Percentiles rank a stretch among this genome's conserved stretches.
These are phyloP conservation scores for Kurtzmaniella quercitrusa DNA, from an alignment of 1,139 yeast genomes.

Conservation along the genomic window DNA sequence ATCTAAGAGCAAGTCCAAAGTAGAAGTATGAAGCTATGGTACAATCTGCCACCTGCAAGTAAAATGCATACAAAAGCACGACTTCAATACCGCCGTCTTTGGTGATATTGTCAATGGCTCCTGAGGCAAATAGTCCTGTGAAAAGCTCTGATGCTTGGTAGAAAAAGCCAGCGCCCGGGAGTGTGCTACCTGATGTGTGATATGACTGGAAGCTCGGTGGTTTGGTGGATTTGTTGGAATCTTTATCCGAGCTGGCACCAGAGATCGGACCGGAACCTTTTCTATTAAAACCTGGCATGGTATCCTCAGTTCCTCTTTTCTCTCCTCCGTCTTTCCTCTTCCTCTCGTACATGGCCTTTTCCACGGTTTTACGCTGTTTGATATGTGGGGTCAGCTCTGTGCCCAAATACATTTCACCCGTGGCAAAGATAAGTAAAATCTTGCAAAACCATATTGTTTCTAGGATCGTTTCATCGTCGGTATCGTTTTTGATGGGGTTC, in stretches of 20 bases:
- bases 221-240: conserved; percentile 3
- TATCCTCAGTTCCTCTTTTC: conserved; percentile 24
- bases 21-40: conserved; percentile 79
- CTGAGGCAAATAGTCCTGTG: conserved; percentile 71
- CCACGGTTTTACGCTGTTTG: conserved; percentile 18
- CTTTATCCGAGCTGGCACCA: conserved; percentile 2
- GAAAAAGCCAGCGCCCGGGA: conserved; percentile 76
- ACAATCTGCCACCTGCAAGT: conserved; percentile 80
- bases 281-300: conserved; percentile 3
- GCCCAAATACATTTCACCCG: conserved; percentile 83
- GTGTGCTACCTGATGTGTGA: conserved; percentile 25
- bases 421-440: conserved; percentile 67
- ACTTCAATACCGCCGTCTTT: conserved; percentile 84
- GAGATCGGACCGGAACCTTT: not conserved
- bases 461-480: conserved; percentile 54
- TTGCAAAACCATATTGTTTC: conserved; percentile 84
- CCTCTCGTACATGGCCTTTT: conserved; percentile 1
- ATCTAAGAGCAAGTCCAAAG: conserved; percentile 73
- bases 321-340: conserved; percentile 28
- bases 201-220: conserved; percentile 2
- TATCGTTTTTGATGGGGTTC: conserved; percentile 37
- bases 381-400: conserved; percentile 50
- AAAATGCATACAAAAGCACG: conserved; percentile 70
- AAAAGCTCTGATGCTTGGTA: conserved; percentile 73
- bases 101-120: conserved; percentile 73